Base-by-base conservation (phyloP, 148 eudicot genomes). In the Simmondsia chinensis region DNA sequence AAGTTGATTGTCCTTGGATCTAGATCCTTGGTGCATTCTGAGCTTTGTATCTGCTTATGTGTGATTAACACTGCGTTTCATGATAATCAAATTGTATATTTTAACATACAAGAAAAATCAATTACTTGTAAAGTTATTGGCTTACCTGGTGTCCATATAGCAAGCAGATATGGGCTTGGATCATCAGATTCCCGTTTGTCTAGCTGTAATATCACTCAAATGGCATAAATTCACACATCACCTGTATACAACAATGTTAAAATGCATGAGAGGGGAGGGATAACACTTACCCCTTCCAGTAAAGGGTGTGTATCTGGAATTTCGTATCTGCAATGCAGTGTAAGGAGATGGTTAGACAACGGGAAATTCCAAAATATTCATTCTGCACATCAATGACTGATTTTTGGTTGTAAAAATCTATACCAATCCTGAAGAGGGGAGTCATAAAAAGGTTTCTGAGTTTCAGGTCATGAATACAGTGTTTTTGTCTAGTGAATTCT, bases 101-200 rank as follows among this genome's bases (percentile, higher is more conserved):
- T 0, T 12, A 36, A 13, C 4, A 2, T 9, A 13, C 6, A 20
- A 7, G 13, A 1, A 3, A 36, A 1, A 10, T 26, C 24, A 40
- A 2, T 4, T 19, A 10, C 2, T 11, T 18, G 21, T 15, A 7
- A 40, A 2, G 13, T 13, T 36, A 7, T 36, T 13, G 7, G 35
- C 63, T 20, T 66, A 80, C 88, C 89, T 43, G 89, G 83, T 40
- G 77, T 71, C 89, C 83, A 76, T 48, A 80, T 60, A 19, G 89
- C 89, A 20, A 80, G 73, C 61, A 80, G 83, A 54, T 80, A 80
- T 9, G 77, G 89, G 60, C 83, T 76, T 36, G 83, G 89, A 60
- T 80, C 89, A 73, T 80, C 89, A 18, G 77, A 72, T 56, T 80
- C 89, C 56, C 83, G 56, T 33, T 52, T 56, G 27, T 80, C 83